Conservation (phyloP, 257 asterid species). For the Linaria vulgaris region DNA sequence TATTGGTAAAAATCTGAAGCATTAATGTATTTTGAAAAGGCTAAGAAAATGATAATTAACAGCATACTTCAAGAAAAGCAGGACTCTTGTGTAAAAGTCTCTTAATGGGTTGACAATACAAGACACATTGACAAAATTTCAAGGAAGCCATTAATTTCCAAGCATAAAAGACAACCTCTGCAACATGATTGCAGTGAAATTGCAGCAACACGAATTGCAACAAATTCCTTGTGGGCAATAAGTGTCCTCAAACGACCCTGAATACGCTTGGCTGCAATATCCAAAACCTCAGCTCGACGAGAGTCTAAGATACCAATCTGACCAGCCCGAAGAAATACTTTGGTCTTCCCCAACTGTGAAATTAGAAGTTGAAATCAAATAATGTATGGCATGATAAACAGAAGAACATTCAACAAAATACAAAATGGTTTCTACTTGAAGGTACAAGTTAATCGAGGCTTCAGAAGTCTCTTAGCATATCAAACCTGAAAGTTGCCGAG, state of each 20-base stretch:
- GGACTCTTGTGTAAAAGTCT: conserved; percentile 10
- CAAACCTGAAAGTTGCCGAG: conserved; percentile 94
- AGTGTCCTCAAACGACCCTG: conserved; percentile 73
- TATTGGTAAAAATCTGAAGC: neutral
- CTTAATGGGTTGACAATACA: conserved; percentile 12
- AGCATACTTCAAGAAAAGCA: conserved; percentile 1
- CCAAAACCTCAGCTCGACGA: conserved; percentile 87
- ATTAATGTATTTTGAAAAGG: neutral
- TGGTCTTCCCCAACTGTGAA: conserved; percentile 85
- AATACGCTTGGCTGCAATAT: conserved; percentile 78
- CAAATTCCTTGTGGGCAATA: conserved; percentile 64
- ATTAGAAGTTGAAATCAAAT: conserved; percentile 15
- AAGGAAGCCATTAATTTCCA: conserved; percentile 13
- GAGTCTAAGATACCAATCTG: conserved; percentile 90
- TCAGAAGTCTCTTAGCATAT: conserved; percentile 24
- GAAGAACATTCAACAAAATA: conserved; percentile 20
- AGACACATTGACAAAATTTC: conserved; percentile 4
- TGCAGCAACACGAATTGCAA: conserved; percentile 58
- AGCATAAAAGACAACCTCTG: conserved; percentile 63
- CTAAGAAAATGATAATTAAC: conserved; percentile 12
- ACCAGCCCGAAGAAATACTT: conserved; percentile 96
- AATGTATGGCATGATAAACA: conserved; percentile 18
- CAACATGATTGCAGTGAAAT: conserved; percentile 78
- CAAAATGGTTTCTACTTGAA: neutral
- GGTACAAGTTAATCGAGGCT: conserved; percentile 13